Base-by-base conservation (phyloP, 1,139 yeast species). In the Diutina rugosa region DNA sequence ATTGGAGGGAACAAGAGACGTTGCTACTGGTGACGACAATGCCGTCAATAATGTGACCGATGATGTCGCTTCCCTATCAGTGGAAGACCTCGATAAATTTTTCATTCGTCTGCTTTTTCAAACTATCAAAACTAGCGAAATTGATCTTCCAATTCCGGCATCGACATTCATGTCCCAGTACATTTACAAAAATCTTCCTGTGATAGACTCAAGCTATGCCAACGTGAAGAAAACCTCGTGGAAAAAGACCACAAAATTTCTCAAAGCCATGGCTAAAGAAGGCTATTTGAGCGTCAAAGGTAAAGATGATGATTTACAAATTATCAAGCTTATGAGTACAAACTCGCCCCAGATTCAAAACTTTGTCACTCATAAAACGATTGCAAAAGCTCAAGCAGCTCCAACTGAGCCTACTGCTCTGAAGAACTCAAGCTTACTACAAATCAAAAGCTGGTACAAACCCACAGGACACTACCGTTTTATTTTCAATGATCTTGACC, bases 231-330 rank as follows among this genome's bases (percentile, higher is more conserved):
- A 83, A 63, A 85, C 97, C 0, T 81, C 91, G 3, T 91, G 95
- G 95, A 90, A 87, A 67, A 93, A 93, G 65, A 82, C 95, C 1
- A 79, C 91, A 26, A 91, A 90, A 68, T 90, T 84, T 64, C 72
- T 91, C 57, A 91, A 90, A 65, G 84, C 87, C 5, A 89, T 90
- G 85, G 96, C 87, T 61, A 91, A 90, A 65, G 76, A 78, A 55
- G 81, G 82, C 1, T 80, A 85, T 58, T 61, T 89, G 32, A 80
- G 79, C 56, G 69, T 84, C 16, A 88, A 89, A 62, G 95, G 93
- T 10, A 87, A 89, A 63, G 83, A 78, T 28, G 95, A 91, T 59
- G 95, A 87, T 64, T 32, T 49, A 16, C 53, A 32, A 18, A 18
- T 49, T 8, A 72, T 89, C 38, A 77, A 80, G 0, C 72, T 90